Conservation (phyloP, 2,329 filamentous ascomycete species). For the Dactylellina haptotyla region DNA sequence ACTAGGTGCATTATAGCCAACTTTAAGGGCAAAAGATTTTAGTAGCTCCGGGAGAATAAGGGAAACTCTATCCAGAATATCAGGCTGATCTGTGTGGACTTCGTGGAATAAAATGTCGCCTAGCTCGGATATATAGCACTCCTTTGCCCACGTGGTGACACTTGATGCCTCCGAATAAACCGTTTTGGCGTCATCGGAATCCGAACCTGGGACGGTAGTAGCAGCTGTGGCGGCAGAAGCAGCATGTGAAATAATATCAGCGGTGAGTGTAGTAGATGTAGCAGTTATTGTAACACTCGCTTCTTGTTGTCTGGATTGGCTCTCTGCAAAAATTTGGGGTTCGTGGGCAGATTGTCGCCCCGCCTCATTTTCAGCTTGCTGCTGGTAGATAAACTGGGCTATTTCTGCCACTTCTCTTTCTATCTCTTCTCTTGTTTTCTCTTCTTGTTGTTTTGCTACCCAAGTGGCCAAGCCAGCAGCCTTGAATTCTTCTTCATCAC, state of each 20-base stretch:
- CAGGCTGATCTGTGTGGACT: neutral
- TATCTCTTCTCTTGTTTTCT: too few relatives aligned
- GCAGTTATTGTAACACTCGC: constrained; percentile 1
- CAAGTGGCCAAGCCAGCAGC: neutral
- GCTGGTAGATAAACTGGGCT: too few relatives aligned
- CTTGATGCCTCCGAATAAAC: constrained; percentile 27
- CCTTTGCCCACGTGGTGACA: neutral
- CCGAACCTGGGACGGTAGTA: neutral
- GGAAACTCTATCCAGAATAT: neutral
- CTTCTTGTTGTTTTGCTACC: neutral
- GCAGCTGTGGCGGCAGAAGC: neutral
- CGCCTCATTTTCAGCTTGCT: too few relatives aligned
- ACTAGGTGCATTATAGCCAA: constrained; percentile 15
- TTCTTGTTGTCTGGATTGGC: neutral
- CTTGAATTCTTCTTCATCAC: too few relatives aligned
- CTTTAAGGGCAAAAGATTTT: constrained; percentile 21
- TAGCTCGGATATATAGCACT: constrained; percentile 14
- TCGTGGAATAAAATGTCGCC: constrained; percentile 8
- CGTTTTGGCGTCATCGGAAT: constrained; percentile 4
- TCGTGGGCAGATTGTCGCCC: neutral
- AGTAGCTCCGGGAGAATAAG: neutral
- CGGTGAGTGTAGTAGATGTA: neutral
- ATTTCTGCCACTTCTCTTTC: neutral
- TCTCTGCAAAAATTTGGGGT: neutral
- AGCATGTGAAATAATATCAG: neutral